Conservation (phyloP, 768 basidiomycete species). For the Lactarius indigo region DNA sequence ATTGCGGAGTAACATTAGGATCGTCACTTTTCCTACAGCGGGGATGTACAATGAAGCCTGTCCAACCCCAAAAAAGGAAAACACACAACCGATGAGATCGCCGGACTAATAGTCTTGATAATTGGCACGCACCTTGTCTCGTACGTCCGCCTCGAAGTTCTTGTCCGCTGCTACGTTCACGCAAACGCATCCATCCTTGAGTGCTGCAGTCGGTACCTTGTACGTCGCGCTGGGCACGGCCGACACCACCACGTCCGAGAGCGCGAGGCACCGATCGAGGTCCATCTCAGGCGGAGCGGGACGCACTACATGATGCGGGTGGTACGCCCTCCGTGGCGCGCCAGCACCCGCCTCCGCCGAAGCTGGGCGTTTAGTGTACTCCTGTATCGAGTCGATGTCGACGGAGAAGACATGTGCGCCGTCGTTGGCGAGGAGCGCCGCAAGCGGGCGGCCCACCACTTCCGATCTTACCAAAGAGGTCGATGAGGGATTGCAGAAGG, state of each 20-base stretch:
- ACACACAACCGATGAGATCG: not conserved
- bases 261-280: conserved; percentile 73
- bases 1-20: conserved; percentile 95
- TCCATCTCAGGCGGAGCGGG: conserved; percentile 51
- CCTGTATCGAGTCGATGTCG: conserved; percentile 95
- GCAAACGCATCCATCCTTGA: conserved; percentile 93
- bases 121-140: conserved; percentile 67
- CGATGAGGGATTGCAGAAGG: not conserved
- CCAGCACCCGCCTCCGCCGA: conserved; percentile 25
- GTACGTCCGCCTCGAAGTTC: conserved; percentile 92
- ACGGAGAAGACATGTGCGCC: conserved; percentile 94
- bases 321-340: conserved; percentile 52
- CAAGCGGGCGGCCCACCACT: conserved; percentile 96
- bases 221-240: conserved; percentile 85
- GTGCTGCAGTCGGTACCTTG: conserved; percentile 82
- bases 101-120: not conserved
- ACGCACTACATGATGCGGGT: conserved; percentile 81
- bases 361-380: conserved; percentile 89
- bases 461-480: conserved; percentile 66
- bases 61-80: not conserved
- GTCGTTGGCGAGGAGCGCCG: conserved; percentile 92
- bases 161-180: conserved; percentile 93
- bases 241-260: conserved; percentile 91
- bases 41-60: conserved; percentile 94
- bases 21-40: conserved; percentile 96